phyloP scores from a whole-genome alignment of 345 rosid species.

The Salix viminalis region DNA sequence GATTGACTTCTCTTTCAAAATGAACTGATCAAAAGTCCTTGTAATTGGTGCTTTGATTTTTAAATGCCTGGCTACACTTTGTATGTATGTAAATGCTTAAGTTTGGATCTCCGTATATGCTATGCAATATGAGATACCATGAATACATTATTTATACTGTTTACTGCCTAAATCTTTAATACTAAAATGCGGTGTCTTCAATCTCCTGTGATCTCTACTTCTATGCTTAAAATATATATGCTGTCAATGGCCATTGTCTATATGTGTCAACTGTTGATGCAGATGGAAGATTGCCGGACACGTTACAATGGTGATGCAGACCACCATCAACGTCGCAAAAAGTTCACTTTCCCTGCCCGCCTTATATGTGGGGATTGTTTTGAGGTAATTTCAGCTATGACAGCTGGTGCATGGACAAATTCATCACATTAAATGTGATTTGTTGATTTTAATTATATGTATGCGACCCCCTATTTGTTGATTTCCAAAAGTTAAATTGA shows the following conservation, averaged over 20 bases:
- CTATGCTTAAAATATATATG: not conserved
- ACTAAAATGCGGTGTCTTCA: not conserved
- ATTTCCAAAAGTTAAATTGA: not conserved
- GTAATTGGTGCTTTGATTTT: not conserved
- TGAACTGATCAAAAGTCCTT: not conserved
- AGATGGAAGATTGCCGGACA: slow-evolving; percentile 98
- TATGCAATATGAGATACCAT: not conserved
- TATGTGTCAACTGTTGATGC: slow-evolving; percentile 9
- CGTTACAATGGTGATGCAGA: slow-evolving; percentile 97
- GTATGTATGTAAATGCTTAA: not conserved
- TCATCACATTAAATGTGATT: not conserved
- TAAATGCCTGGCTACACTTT: not conserved
- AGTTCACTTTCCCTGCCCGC: slow-evolving; percentile 89
- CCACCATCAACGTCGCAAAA: slow-evolving; percentile 86
- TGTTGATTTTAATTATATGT: not conserved
- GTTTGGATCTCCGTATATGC: not conserved
- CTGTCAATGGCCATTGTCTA: not conserved
- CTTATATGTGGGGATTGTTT: slow-evolving; percentile 91
- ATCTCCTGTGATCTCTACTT: not conserved
- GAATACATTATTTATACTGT: not conserved
- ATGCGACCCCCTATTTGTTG: not conserved
- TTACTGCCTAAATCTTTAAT: not conserved
- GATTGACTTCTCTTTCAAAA: not conserved
- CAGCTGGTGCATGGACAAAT: not conserved
- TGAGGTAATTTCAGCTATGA: slow-evolving; percentile 52